phyloP scores from a whole-genome alignment of 495 filamentous ascomycete genomes.

The Podospora conica region DNA sequence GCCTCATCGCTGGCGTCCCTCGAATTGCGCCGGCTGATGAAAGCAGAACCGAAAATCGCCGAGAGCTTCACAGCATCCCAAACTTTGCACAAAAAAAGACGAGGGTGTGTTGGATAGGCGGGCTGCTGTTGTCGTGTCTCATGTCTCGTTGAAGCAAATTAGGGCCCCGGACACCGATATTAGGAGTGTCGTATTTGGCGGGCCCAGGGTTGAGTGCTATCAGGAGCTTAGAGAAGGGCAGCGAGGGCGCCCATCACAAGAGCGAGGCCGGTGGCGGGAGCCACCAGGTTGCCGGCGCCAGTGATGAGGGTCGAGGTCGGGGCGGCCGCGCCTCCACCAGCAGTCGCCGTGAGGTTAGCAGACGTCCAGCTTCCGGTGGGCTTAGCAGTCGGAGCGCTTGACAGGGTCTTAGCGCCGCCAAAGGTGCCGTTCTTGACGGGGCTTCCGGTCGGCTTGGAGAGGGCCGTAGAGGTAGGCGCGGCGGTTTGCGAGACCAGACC shows the following conservation, averaged over 20 bases:
- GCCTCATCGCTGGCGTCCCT: slow-evolving; percentile 13
- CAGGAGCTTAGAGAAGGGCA: slow-evolving; percentile 31
- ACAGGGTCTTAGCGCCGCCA: slow-evolving; percentile 17
- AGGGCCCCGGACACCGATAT: slow-evolving; percentile 11
- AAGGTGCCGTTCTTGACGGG: slow-evolving; percentile 17
- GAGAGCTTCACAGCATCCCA: slow-evolving; percentile 21
- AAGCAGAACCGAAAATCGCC: slow-evolving; percentile 7
- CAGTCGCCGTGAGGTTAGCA: background rate
- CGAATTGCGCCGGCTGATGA: slow-evolving; percentile 7
- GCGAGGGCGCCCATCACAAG: slow-evolving; percentile 25
- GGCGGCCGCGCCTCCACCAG: slow-evolving; percentile 7
- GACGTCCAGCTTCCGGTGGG: background rate
- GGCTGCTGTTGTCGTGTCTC: slow-evolving; percentile 29
- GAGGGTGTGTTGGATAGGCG: slow-evolving; percentile 5
- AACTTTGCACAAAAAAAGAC: slow-evolving; percentile 26
- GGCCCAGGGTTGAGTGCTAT: slow-evolving; percentile 19
- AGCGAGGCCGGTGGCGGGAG: slow-evolving; percentile 22
- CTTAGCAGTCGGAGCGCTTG: slow-evolving; percentile 4
- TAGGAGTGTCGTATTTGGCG: background rate
- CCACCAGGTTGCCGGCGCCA: slow-evolving; percentile 19
- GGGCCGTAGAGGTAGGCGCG: slow-evolving; percentile 21
- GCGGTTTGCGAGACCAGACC: slow-evolving; percentile 33
- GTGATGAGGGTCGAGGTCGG: slow-evolving; percentile 9
- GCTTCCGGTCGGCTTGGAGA: slow-evolving; percentile 15
- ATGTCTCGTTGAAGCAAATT: slow-evolving; percentile 29